Base-by-base conservation (phyloP, 306 rosid genomes). In the Vigna mungo region DNA sequence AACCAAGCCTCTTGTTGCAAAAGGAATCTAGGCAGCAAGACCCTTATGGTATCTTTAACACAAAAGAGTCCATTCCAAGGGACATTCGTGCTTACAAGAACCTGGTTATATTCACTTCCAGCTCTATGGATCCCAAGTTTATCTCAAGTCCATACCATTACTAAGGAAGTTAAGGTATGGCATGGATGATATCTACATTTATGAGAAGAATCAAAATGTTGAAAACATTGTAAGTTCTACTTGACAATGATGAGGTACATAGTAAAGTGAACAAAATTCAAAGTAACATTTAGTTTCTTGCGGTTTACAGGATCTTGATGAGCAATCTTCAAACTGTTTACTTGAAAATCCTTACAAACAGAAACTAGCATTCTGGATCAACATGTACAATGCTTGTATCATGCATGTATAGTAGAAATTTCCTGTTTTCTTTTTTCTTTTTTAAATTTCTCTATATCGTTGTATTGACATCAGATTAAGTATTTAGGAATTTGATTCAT, bases 51-150 rank as follows among this genome's bases (percentile, higher is more conserved):
- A 82, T 95, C 51, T 95, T 95, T 67, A 23, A 95, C 39, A 69
- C 79, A 30, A 97, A 95, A 79, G 97, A 88, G 77, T 89, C 93
- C 20, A 86, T 92, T 83, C 97, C 95, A 0, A 86, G 98, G 78
- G 97, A 95, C 70, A 90, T 95, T 82, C 97, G 98, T 53, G 97
- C 97, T 80, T 95, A 95, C 68, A 95, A 95, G 87, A 95, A 95
- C 86, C 55, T 90, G 64, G 93, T 90, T 59, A 86, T 91, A 30
- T 90, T 95, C 83, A 86, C 97, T 1, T 80, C 97, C 6, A 85
- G 66, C 68, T 89, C 98, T 60, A 78, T 95, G 89, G 98, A 95
- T 66, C 89, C 91, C 0, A 92, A 93, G 78, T 88, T 84, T 75
- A 82, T 92, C 64, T 89, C 98, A 10, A 89, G 87, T 27, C 79